Evolutionary conservation across 73 alveolate species (phyloP).

Genomic region (Uronychia setigera): DNA sequence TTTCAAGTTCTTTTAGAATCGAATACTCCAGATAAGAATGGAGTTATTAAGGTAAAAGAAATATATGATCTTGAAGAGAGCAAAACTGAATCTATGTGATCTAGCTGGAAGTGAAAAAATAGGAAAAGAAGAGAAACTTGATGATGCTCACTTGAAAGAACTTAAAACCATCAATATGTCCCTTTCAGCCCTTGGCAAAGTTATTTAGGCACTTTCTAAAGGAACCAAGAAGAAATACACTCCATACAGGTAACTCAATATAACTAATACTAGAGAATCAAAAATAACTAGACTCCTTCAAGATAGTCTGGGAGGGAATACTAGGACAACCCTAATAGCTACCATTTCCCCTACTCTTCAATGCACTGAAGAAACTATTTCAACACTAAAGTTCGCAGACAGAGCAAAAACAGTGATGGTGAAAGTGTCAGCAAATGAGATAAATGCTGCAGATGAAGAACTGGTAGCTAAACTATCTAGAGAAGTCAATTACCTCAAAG

Average conservation of each 20-base stretch:
- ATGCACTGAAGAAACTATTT: conserved; percentile 84
- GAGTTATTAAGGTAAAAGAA: conserved; percentile 20
- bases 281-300: conserved; percentile 85
- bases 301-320: conserved; percentile 90
- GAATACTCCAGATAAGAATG: conserved; percentile 27
- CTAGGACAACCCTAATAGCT: conserved; percentile 80
- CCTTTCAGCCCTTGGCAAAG: conserved; percentile 89
- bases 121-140: conserved; percentile 74
- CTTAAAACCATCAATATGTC: conserved; percentile 84
- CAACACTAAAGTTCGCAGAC: conserved; percentile 92
- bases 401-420: conserved; percentile 85
- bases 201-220: conserved; percentile 49
- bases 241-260: conserved; percentile 49
- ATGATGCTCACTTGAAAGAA: conserved; percentile 77
- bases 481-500: conserved; percentile 81
- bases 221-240: conserved; percentile 34
- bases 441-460: conserved; percentile 83
- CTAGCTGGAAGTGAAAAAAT: conserved; percentile 95
- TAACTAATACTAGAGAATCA: conserved; percentile 88
- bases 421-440: conserved; percentile 73
- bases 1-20: conserved; percentile 74
- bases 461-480: conserved; percentile 74
- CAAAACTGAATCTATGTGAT: conserved; percentile 88
- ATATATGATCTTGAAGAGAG: conserved; percentile 17
- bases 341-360: conserved; percentile 83